Base-by-base conservation (phyloP, 2,329 filamentous ascomycete genomes). In the Ophiostoma fasciatum region DNA sequence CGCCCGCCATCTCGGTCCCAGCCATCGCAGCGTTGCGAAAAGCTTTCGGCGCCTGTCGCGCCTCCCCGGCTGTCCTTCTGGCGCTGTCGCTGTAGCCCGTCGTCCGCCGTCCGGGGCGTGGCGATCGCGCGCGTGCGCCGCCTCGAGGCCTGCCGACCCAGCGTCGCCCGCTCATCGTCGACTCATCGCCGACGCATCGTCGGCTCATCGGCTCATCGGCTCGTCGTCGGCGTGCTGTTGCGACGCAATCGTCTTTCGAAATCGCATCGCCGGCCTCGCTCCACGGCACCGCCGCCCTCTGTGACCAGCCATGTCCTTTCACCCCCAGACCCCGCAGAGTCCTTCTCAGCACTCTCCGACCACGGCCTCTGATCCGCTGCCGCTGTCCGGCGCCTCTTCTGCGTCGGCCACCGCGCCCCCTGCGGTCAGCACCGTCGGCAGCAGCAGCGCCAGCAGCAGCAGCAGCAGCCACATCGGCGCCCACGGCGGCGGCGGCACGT, bases 291-390 rank as follows among this genome's bases (percentile, higher is more conserved):
- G n/a, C n/a, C n/a, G n/a, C 40, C 52, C 47, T 12, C 20, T 18
- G 18, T 15, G 53, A 56, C 44, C 44, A 60, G 68, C 56, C 56
- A 77, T 77, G 71, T 73, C 70, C 59, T 74, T 71, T 63, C 71
- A 76, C 55, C 73, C 73, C 48, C 71, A 71, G 50, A 78, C 73
- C 48, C 74, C 74, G 53, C 72, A 77, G 63, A 78, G 73, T 54
- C 73, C 73, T 52, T 74, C 70, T 52, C 68, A 74, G 53, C 62
- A 66, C 51, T 74, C 68, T 46, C 66, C 68, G 44, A 66, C 60
- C 48, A 67, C 62, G 46, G n/a, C n/a, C n/a, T 65, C 61, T 51
- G 68, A 70, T 48, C 59, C 57, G 46, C 58, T 57, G 47, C n/a
- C n/a, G n/a, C n/a, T n/a, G n/a, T n/a, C n/a, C n/a, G n/a, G n/a